phyloP scores from a whole-genome alignment of 495 filamentous ascomycete species.

The Pyrenopolyporus hunteri region DNA sequence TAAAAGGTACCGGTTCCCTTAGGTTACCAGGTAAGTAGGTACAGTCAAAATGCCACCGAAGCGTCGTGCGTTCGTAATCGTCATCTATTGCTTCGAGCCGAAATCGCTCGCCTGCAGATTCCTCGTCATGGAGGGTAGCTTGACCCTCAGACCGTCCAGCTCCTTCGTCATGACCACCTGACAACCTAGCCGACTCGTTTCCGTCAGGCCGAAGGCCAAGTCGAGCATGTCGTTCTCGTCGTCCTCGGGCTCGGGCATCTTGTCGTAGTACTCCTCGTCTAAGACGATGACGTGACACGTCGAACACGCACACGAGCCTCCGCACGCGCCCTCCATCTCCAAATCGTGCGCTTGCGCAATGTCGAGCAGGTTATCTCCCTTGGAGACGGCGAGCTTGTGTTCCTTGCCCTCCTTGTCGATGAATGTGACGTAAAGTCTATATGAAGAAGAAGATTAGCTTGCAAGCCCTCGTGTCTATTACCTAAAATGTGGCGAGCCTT shows the following conservation, averaged over 20 bases:
- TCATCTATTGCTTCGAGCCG: constrained; percentile 52
- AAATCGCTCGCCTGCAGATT: constrained; percentile 97
- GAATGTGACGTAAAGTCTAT: constrained; percentile 86
- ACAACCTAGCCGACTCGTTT: constrained; percentile 94
- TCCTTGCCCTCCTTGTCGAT: constrained; percentile 88
- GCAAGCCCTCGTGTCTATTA: too few relatives aligned
- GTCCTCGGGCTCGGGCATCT: constrained; percentile 89
- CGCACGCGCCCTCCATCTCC: constrained; percentile 98
- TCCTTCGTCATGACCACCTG: constrained; percentile 92
- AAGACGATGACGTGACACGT: constrained; percentile 96
- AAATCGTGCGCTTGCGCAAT: constrained; percentile 94
- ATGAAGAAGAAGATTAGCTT: not conserved
- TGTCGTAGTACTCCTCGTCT: constrained; percentile 82
- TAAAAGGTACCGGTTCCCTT: constrained; percentile 4
- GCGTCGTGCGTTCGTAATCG: too few relatives aligned
- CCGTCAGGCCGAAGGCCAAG: constrained; percentile 91
- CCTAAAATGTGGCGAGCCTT: too few relatives aligned
- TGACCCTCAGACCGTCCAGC: constrained; percentile 83
- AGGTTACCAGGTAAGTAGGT: too few relatives aligned
- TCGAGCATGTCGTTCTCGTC: constrained; percentile 99
- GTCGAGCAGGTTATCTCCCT: constrained; percentile 90
- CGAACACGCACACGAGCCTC: constrained; percentile 94
- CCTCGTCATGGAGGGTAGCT: constrained; percentile 88
- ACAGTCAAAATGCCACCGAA: too few relatives aligned
- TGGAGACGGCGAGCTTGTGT: constrained; percentile 76